Evolutionary conservation across 495 filamentous ascomycete genomes (phyloP), one percentile per base, ranked within the genome.

Genomic region (Hypoxylon perforatum): DNA sequence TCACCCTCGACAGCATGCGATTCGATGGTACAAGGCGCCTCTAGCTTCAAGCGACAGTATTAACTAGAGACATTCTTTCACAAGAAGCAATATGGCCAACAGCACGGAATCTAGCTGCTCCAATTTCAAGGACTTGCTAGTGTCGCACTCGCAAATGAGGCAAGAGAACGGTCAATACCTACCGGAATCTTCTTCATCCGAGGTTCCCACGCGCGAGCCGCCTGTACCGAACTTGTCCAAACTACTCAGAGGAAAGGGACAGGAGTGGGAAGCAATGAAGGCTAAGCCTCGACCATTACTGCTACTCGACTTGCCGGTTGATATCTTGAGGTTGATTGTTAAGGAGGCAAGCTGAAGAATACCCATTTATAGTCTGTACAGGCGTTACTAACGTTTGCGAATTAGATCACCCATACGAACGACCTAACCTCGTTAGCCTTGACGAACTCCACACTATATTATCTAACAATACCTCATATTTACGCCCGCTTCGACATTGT

Each of bases 401-500:
- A 59, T 63, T 69, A 96, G 93, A 85, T 97, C 39, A 92, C 90
- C 3, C 88, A 94, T 65, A 94, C 91, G 12, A 96, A 93, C 72
- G 93, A 97, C 72, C 82, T 97, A 51, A 92, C 91, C 0, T 89
- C 92, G 12, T 80, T 97, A 25, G 92, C 93, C 6, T 80, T 93
- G 47, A 92, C 92, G 30, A 92, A 93, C 77, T 94, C 92, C 15
- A 86, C 89, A n/a, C 85, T 98, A 12, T 91, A 97, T 78, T 78
- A 81, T 39, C 82, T 98, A 42, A 87, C 91, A 0, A 90, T 94
- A 14, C 92, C 93, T 9, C 86, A 90, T 54, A 96, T 98, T 70
- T 98, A 98, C 75, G 91, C 91, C 1, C 87, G 92, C 22, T 97
- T 98, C 74, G 92, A 97, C 73, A 97, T 97, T 62, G 90, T 95